phyloP scores from a whole-genome alignment of 176 grass and related monocot genomes.

The Neostapfia colusana region DNA sequence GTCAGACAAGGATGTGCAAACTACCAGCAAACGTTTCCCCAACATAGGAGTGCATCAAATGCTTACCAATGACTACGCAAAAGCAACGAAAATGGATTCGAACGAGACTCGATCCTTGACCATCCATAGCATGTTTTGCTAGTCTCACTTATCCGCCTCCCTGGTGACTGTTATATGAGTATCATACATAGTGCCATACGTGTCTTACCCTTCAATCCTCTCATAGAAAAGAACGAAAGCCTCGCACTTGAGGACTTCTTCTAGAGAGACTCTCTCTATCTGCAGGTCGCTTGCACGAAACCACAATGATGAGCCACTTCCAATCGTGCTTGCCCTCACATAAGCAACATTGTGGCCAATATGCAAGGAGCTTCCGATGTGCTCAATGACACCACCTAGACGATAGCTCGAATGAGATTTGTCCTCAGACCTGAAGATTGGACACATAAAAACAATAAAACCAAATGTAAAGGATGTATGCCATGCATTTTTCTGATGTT shows the following conservation, averaged over 20 bases:
- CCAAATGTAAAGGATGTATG: conserved; percentile 1
- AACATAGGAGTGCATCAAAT: background rate
- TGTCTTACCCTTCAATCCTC: conserved; percentile 28
- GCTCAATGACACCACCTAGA: conserved; percentile 42
- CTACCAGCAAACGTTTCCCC: background rate
- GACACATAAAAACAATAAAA: background rate
- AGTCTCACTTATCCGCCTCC: background rate
- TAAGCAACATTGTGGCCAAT: conserved; percentile 49
- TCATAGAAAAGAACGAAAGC: conserved; percentile 76
- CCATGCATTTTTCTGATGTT: background rate
- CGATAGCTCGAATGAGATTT: conserved; percentile 17
- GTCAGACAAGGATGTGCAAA: background rate
- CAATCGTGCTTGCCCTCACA: conserved; percentile 31
- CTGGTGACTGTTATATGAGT: background rate
- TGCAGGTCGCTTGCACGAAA: conserved; percentile 44
- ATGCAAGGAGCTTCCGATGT: background rate
- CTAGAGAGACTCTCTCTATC: conserved; percentile 37
- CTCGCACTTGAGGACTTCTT: conserved; percentile 46
- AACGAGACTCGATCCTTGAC: background rate
- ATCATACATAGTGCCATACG: too few species aligned
- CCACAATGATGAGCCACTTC: conserved; percentile 34
- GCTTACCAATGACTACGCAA: background rate
- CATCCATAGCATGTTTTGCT: background rate
- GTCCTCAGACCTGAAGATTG: conserved; percentile 27
- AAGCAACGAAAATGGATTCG: background rate